A percentile compares a stretch with the other conserved stretches of the same genome.
phyloP scores from a whole-genome alignment of 495 filamentous ascomycete genomes.

The Apiosordaria backusii region DNA sequence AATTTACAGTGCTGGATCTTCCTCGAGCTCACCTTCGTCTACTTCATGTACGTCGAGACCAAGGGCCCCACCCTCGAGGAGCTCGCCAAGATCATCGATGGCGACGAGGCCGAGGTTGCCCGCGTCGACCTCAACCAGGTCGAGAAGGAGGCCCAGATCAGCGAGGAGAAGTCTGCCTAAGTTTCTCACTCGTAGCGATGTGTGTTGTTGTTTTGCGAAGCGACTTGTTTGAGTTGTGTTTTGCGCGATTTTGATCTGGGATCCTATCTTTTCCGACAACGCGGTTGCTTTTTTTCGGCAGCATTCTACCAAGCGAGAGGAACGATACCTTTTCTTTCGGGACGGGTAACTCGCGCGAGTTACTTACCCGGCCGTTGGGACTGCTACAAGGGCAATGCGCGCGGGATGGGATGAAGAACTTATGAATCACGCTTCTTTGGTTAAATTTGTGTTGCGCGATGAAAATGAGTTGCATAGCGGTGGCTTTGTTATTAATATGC shows the following conservation, averaged over 20 bases:
- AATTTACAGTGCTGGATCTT: slow-evolving; percentile 48
- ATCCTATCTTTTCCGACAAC: background rate
- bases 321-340: background rate
- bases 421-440: too few relatives aligned
- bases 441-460: background rate
- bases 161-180: slow-evolving; percentile 27
- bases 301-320: too few relatives aligned
- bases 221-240: background rate
- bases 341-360: background rate
- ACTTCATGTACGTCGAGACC: slow-evolving; percentile 65
- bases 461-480: slow-evolving; percentile 6
- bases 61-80: slow-evolving; percentile 63
- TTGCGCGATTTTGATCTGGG: slow-evolving; percentile 12
- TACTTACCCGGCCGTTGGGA: slow-evolving; percentile 1
- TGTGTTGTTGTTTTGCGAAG: background rate
- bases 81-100: slow-evolving; percentile 59
- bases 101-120: slow-evolving; percentile 50
- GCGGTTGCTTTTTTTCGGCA: background rate
- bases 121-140: slow-evolving; percentile 41
- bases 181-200: background rate
- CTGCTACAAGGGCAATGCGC: background rate
- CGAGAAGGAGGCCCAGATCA: slow-evolving; percentile 34
- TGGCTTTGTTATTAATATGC: slow-evolving; percentile 10
- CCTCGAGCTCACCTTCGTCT: slow-evolving; percentile 57
- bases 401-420: too few relatives aligned